Evolutionary conservation across 2,329 filamentous ascomycete genomes (phyloP).

Genomic region (Trichocomaceae sp.): DNA sequence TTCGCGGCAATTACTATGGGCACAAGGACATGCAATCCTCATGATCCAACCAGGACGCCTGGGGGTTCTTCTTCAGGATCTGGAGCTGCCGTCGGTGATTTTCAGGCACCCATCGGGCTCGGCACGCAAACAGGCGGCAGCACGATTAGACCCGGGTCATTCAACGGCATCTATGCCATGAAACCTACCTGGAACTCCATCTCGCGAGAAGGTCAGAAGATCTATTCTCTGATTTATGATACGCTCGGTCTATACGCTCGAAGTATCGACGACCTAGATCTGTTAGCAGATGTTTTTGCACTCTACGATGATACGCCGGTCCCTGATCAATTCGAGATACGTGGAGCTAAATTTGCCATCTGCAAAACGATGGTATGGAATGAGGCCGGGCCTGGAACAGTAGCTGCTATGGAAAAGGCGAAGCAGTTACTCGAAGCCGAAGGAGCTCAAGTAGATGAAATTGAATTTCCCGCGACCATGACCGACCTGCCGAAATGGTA

Average conservation of each 20-base stretch:
- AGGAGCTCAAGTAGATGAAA: slow-evolving; percentile 50
- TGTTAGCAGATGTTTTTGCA: slow-evolving; percentile 50
- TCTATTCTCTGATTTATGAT: slow-evolving; percentile 53
- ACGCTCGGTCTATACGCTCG: slow-evolving; percentile 58
- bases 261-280: slow-evolving; percentile 51
- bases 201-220: slow-evolving; percentile 55
- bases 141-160: slow-evolving; percentile 58
- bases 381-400: slow-evolving; percentile 25
- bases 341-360: slow-evolving; percentile 50
- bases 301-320: slow-evolving; percentile 42
- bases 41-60: slow-evolving; percentile 48
- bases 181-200: slow-evolving; percentile 63
- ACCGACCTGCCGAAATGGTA: slow-evolving; percentile 47
- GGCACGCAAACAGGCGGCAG: slow-evolving; percentile 63
- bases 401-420: slow-evolving; percentile 30
- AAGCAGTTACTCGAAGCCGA: slow-evolving; percentile 31
- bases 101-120: slow-evolving; percentile 54
- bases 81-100: slow-evolving; percentile 59
- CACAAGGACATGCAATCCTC: slow-evolving; percentile 51
- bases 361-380: slow-evolving; percentile 50
- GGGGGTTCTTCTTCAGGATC: slow-evolving; percentile 64
- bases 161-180: slow-evolving; percentile 57
- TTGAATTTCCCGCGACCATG: no score
- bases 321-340: slow-evolving; percentile 25
- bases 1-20: slow-evolving; percentile 1